phyloP scores from a whole-genome alignment of 768 basidiomycete species.

The Mycena floridula region DNA sequence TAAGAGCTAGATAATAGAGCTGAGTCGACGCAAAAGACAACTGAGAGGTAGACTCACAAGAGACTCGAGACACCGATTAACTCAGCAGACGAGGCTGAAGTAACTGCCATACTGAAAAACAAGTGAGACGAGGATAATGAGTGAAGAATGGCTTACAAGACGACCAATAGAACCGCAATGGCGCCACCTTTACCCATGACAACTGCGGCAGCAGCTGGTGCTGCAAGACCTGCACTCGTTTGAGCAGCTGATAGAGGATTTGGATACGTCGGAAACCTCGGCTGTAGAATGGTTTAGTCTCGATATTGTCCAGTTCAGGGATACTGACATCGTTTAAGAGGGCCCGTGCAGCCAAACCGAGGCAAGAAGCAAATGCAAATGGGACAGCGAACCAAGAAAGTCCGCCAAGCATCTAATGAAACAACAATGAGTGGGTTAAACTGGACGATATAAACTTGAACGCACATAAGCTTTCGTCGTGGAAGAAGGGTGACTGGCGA shows the following conservation, averaged over 20 bases:
- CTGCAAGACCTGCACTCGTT: conserved; percentile 36
- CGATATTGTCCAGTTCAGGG: neutral
- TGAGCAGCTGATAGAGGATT: conserved; percentile 31
- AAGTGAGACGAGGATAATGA: neutral
- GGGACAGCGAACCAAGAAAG: conserved; percentile 55
- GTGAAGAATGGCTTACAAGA: conserved; percentile 22
- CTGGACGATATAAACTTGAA: conserved; percentile 1
- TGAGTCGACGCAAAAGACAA: neutral
- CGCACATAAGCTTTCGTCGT: conserved; percentile 47
- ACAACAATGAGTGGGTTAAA: too few species aligned
- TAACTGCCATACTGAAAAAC: conserved; percentile 36
- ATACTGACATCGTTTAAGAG: conserved; percentile 23
- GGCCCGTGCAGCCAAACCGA: conserved; percentile 37
- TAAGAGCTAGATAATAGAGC: conserved; percentile 28
- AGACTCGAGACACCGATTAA: conserved; percentile 37
- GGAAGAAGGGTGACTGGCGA: conserved; percentile 42
- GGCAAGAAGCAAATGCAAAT: conserved; percentile 41
- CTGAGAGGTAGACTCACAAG: conserved; percentile 25
- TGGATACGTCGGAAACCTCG: conserved; percentile 49
- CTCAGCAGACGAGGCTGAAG: conserved; percentile 38
- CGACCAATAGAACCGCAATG: conserved; percentile 35
- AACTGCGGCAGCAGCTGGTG: conserved; percentile 39
- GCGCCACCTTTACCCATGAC: conserved; percentile 41
- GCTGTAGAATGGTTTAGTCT: conserved; percentile 20
- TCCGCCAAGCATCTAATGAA: conserved; percentile 51